phyloP scores from a whole-genome alignment of 495 filamentous ascomycete species.

The Ascobolus immersus region DNA sequence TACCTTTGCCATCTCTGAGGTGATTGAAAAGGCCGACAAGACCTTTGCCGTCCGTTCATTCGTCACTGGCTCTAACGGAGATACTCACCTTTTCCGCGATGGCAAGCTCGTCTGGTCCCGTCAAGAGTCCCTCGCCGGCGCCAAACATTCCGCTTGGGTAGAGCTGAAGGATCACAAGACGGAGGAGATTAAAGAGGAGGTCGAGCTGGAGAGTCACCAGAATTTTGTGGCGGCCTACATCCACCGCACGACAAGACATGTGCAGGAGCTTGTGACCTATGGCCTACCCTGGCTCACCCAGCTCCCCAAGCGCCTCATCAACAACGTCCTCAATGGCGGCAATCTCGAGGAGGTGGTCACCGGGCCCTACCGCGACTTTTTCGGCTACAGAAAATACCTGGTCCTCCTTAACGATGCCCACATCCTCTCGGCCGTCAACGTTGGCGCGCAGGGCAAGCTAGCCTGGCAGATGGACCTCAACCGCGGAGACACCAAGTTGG shows the following conservation, averaged over 20 bases:
- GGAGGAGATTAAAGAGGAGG: conserved; percentile 47
- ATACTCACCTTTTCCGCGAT: conserved; percentile 65
- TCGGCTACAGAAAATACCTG: conserved; percentile 64
- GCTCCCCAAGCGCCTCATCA: conserved; percentile 38
- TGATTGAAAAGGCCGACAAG: conserved; percentile 36
- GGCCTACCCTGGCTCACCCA: conserved; percentile 47
- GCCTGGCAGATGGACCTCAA: conserved; percentile 43
- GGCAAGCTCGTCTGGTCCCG: conserved; percentile 58
- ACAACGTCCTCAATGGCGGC: conserved; percentile 37
- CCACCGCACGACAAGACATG: conserved; percentile 62
- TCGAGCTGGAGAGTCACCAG: conserved; percentile 67
- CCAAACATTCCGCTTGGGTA: conserved; percentile 51
- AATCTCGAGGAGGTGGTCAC: conserved; percentile 14
- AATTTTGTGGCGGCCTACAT: conserved; percentile 57
- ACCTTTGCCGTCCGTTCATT: conserved; percentile 57
- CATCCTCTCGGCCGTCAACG: conserved; percentile 51
- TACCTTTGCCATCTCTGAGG: conserved; percentile 54
- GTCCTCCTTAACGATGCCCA: conserved; percentile 61
- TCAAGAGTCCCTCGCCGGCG: conserved; percentile 51
- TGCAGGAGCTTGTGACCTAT: conserved; percentile 42
- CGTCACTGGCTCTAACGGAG: conserved; percentile 34
- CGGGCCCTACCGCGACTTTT: conserved; percentile 44
- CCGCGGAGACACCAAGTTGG: conserved; percentile 31
- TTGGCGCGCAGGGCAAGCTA: conserved; percentile 46
- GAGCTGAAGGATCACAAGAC: conserved; percentile 36